Conservation (phyloP, 176 grass and related monocot species). For the Leersia perrieri region DNA sequence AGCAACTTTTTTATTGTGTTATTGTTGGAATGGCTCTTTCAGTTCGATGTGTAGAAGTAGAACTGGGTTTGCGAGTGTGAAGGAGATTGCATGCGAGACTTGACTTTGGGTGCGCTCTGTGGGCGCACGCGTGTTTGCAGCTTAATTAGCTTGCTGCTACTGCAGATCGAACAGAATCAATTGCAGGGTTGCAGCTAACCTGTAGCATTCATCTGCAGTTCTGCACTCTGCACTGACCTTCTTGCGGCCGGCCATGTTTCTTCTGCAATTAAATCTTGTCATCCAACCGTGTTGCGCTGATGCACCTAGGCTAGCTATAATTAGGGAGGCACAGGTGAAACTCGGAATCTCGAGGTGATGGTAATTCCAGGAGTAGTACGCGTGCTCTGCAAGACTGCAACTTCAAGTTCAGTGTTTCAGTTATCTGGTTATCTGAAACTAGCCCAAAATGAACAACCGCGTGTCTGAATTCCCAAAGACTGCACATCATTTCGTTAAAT, state of each 20-base stretch:
- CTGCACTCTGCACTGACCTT: not conserved
- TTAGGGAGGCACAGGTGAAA: not conserved
- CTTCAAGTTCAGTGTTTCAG: not conserved
- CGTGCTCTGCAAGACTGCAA: not conserved
- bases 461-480: not conserved
- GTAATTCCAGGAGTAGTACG: not conserved
- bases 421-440: not conserved
- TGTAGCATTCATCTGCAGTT: no score
- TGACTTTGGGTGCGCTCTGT: not conserved
- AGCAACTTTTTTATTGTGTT: no score
- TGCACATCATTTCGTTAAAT: not conserved
- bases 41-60: not conserved
- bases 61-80: conserved; percentile 21
- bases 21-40: not conserved
- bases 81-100: not conserved
- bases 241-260: not conserved
- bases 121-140: conserved; percentile 2
- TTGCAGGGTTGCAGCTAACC: not conserved
- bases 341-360: not conserved
- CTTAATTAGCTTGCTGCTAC: not conserved
- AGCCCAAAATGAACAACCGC: not conserved
- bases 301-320: not conserved
- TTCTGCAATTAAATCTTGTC: not conserved
- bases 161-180: not conserved
- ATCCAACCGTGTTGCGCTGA: not conserved